A percentile compares a stretch with the other conserved stretches of the same genome.
phyloP scores from a whole-genome alignment of 169 alveolate species.

The Eimeria falciformis region DNA sequence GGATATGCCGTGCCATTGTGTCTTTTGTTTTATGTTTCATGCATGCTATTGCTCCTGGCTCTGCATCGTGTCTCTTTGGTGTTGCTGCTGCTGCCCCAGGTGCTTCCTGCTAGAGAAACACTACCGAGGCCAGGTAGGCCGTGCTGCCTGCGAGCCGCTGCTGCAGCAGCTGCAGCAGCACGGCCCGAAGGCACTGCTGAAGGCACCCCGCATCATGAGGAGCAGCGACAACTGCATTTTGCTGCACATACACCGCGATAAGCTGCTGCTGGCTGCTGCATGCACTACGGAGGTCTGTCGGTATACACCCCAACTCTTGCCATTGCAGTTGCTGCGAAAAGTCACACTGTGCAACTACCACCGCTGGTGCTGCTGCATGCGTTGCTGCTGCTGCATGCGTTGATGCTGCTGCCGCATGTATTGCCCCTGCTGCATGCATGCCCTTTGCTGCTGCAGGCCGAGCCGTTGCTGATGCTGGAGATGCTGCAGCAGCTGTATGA shows the following conservation, averaged over 20 bases:
- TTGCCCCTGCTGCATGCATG: not conserved
- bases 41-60: not conserved
- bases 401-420: not conserved
- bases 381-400: not conserved
- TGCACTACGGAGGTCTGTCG: not conserved
- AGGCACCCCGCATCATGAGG: not conserved
- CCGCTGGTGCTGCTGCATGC: not conserved
- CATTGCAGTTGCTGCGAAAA: not conserved
- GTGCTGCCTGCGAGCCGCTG: not conserved
- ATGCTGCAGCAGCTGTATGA: constrained; percentile 49
- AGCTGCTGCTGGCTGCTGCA: not conserved
- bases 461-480: constrained; percentile 66
- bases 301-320: not conserved
- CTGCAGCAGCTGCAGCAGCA: constrained; percentile 14
- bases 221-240: not conserved
- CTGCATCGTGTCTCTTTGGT: no score
- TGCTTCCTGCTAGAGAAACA: not conserved
- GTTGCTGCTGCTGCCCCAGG: not conserved
- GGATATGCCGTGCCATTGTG: not conserved
- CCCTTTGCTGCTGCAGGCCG: constrained; percentile 49
- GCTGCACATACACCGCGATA: constrained; percentile 5
- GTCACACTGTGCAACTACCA: not conserved
- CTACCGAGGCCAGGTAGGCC: not conserved
- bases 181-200: not conserved
- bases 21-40: not conserved